These are phyloP conservation scores for Solanum chiquidenum DNA, from an alignment of 257 asterid genomes.

Conservation along the genomic window DNA sequence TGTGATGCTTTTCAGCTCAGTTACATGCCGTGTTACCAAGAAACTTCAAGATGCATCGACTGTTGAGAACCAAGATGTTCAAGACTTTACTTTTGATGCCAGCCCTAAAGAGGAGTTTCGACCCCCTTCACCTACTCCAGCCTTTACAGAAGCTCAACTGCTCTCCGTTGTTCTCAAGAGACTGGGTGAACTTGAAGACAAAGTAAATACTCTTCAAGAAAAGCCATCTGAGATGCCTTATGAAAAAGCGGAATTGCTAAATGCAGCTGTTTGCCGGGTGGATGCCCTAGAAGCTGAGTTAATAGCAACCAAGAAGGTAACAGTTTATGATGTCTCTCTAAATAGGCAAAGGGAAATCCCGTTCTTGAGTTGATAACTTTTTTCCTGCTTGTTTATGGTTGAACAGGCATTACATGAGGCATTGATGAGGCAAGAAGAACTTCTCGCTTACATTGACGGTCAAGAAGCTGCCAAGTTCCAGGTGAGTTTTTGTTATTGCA, in stretches of 20 bases:
- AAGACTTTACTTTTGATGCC: constrained; percentile 41
- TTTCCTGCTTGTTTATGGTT: background rate
- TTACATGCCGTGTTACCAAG: constrained; percentile 34
- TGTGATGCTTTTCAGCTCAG: constrained; percentile 43
- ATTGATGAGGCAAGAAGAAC: constrained; percentile 92
- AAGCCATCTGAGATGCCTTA: constrained; percentile 93
- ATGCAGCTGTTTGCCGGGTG: constrained; percentile 95
- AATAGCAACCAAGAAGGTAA: constrained; percentile 93
- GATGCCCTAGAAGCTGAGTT: constrained; percentile 97
- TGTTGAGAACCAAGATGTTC: constrained; percentile 20
- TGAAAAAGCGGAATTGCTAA: constrained; percentile 83
- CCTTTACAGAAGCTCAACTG: constrained; percentile 71
- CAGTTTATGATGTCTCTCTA: background rate
- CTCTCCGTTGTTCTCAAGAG: constrained; percentile 68
- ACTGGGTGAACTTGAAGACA: constrained; percentile 82
- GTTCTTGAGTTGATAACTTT: background rate
- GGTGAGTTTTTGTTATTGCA: constrained; percentile 28
- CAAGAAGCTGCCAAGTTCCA: constrained; percentile 69
- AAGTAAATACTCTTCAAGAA: constrained; percentile 61
- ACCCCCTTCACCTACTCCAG: constrained; percentile 74
- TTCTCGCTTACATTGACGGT: constrained; percentile 84
- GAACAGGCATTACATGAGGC: constrained; percentile 89
- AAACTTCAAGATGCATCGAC: constrained; percentile 39
- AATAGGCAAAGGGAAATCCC: background rate
- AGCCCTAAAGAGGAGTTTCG: constrained; percentile 58